phyloP scores from a whole-genome alignment of 495 filamentous ascomycete species.

The Hyaloscypha bicolor region DNA sequence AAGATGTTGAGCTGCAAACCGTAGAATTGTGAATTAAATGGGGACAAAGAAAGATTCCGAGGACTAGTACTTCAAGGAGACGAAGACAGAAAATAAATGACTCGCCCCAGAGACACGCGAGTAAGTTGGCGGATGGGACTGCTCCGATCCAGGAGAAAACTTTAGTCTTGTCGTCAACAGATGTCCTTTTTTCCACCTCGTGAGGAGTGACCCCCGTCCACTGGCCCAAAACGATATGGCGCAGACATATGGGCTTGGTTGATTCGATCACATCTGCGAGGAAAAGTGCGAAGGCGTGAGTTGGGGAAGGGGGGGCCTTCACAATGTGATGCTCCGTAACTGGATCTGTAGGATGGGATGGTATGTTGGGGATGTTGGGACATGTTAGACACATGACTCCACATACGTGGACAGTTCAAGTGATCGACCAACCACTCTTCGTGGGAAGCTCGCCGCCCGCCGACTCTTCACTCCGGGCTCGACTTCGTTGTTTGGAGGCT shows the following conservation, averaged over 20 bases:
- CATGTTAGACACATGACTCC: conserved; percentile 1
- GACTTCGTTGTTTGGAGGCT: background rate
- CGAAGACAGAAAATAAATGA: background rate
- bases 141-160: background rate
- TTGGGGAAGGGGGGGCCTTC: background rate
- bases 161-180: background rate
- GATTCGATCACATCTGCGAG: background rate
- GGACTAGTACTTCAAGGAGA: background rate
- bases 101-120: background rate
- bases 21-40: background rate
- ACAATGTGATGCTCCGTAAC: background rate
- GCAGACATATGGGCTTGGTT: background rate
- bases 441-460: background rate
- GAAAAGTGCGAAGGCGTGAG: background rate
- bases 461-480: background rate
- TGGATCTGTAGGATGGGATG: background rate
- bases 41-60: background rate
- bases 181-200: background rate
- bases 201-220: background rate
- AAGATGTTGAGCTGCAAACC: background rate
- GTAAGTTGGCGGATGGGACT: background rate
- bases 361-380: background rate
- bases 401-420: background rate
- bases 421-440: background rate
- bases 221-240: background rate